These are phyloP conservation scores for Ajuga reptans DNA, from an alignment of 305 asterid species.

Conservation along the genomic window DNA sequence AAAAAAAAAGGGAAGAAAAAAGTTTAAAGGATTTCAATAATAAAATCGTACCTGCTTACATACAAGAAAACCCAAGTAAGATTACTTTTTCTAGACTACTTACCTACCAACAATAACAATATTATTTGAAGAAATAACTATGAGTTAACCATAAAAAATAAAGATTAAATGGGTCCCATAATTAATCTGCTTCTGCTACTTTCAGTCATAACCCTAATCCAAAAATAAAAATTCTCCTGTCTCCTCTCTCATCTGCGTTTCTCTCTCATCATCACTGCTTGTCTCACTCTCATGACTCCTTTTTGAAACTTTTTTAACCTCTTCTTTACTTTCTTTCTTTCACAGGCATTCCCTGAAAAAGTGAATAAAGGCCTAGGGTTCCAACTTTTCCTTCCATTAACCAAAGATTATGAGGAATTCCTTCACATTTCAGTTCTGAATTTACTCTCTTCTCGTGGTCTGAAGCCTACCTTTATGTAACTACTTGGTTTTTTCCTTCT, in stretches of 20 bases:
- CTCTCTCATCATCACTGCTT: constrained; percentile 33
- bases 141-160: background rate
- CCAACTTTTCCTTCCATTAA: constrained; percentile 27
- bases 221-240: constrained; percentile 18
- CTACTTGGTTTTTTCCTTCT: constrained; percentile 7
- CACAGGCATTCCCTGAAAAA: constrained; percentile 59
- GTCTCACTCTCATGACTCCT: constrained; percentile 44
- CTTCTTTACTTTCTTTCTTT: constrained; percentile 29
- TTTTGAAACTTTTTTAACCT: constrained; percentile 43
- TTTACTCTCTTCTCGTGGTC: background rate
- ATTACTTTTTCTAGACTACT: background rate
- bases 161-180: constrained; percentile 26
- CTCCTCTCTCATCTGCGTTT: constrained; percentile 7
- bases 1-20: too few species aligned
- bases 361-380: constrained; percentile 42
- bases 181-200: background rate
- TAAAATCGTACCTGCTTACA: background rate
- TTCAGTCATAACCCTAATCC: constrained; percentile 21
- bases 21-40: background rate
- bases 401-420: constrained; percentile 6
- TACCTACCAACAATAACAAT: background rate
- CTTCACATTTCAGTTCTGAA: constrained; percentile 29
- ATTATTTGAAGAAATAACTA: background rate
- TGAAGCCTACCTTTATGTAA: background rate
- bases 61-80: background rate